Base-by-base conservation (phyloP, 305 asterid genomes). In the Plantago coronopus region DNA sequence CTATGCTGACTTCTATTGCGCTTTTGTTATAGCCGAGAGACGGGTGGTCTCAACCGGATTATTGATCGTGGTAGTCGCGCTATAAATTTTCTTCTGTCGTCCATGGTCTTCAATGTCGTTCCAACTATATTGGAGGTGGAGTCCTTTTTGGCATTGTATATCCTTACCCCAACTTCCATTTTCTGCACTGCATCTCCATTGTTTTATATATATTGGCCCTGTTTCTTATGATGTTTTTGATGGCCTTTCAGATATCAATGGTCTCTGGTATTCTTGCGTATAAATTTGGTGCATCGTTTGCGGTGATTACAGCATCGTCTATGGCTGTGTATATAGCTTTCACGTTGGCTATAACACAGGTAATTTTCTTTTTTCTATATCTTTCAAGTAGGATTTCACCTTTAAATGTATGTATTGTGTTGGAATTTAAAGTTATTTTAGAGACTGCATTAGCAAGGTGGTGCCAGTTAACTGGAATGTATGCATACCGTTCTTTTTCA, bases 11-110 rank as follows among this genome's bases (percentile, higher is more conserved):
- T 55, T 65, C 44, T 59, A 38, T 67, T 19, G 54, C 20, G 78
- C 18, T 62, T 25, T 69, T 42, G 11, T 37, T 27, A 77, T 81
- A 93, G 99, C 74, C 97, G 99, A 63, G 97, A 93, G 79, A 93
- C 99, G 11, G 99, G 99, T 73, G 97, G 82, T 64, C 89, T 93
- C 50, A 89, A 82, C 81, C 89, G 96, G 63, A 87, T 75, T 38
- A 93, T 93, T 59, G 99, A 93, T 67, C 97, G 99, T 70, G 99
- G 99, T 73, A 93, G 99, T 76, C 95, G 99, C 13, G 98, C 99
- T 71, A 93, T 93, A 67, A 89, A 93, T 74, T 93, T 89, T 76
- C 83, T 93, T 61, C 97, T 93, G 71, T 87, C 97, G 18, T 59
- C 99, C 17, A 89, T 89, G 99, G 91, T 93, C 56, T 93, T 93